Base-by-base conservation (phyloP, 805 yeast species). In the Tetrapisispora nanseiensis region DNA sequence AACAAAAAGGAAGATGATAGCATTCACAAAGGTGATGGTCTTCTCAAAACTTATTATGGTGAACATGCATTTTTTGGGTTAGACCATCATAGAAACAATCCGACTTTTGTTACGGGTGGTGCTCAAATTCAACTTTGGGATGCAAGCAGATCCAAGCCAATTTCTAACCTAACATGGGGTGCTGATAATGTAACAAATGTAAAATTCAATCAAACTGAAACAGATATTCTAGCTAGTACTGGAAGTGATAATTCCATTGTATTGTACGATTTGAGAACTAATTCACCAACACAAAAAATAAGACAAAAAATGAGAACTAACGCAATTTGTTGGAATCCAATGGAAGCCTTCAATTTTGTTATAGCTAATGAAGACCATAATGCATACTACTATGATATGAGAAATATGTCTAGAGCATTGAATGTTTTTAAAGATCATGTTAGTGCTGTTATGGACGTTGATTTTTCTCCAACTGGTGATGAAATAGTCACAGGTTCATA, bases 381-480 rank as follows among this genome's bases (percentile, higher is more conserved):
- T 61, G 80, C 82, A 9, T 92, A 92, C 62, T 72, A 83, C 42
- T 94, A 95, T 78, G 99, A 92, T 66, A 90, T 94, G 97, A 74
- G 99, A 61, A 85, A 89, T 57, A 71, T 94, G 76, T 71, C 72
- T 35, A 72, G 85, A 43, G 81, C 97, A 1, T 62, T 82, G 39
- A 89, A 87, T 51, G 86, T 94, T 11, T 86, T 74, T 65, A 87
- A 90, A 66, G 97, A 87, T 63, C 99, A 92, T 63, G 96, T 90
- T 31, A 82, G 95, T 37, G 96, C 97, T 0, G 95, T 92, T 10
- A 75, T 90, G 78, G 95, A 85, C 61, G 78, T 92, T 32, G 98
- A 92, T 65, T 92, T 85, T 58, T 78, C 95, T 10, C 98, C 98
- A 32, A 89, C 97, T 1, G 99, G 99, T 52, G 87, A 87, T 59